Conservation (phyloP, 2,329 filamentous ascomycete species). For the Nemania sp. region DNA sequence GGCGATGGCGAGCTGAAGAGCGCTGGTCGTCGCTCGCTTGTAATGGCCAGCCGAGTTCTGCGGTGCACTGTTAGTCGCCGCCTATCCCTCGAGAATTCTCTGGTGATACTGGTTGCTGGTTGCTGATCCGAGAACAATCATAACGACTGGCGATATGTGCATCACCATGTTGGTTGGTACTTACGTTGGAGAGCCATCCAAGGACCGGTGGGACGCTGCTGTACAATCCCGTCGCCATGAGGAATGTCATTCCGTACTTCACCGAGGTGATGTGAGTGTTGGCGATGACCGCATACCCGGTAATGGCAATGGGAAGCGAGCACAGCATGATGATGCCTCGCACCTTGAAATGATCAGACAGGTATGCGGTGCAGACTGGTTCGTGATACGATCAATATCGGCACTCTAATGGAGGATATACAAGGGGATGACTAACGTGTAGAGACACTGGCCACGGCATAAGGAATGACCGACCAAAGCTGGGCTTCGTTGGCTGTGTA, state of each 20-base stretch:
- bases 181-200: conserved; percentile 72
- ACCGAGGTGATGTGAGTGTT: conserved; percentile 65
- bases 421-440: conserved; percentile 56
- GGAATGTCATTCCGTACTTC: conserved; percentile 74
- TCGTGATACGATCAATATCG: conserved; percentile 11
- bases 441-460: conserved; percentile 68
- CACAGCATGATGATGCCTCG: conserved; percentile 72
- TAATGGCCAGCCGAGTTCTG: conserved; percentile 75
- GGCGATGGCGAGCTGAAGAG: conserved; percentile 73
- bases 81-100: not conserved
- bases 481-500: conserved; percentile 68
- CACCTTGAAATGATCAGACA: conserved; percentile 71
- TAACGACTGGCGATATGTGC: no score
- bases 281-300: conserved; percentile 73
- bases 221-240: conserved; percentile 75
- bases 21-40: conserved; percentile 75
- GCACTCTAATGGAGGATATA: conserved; percentile 5
- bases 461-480: conserved; percentile 73
- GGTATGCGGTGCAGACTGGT: conserved; percentile 63
- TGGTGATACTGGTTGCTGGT: not conserved
- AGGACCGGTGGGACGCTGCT: conserved; percentile 71
- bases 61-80: conserved; percentile 28
- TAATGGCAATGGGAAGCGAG: conserved; percentile 72
- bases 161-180: conserved; percentile 8
- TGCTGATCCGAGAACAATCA: not conserved